Evolutionary conservation across 108 stramenopile species (phyloP), one percentile per base, ranked within the genome.

Genomic region (Skeletonema costatum): DNA sequence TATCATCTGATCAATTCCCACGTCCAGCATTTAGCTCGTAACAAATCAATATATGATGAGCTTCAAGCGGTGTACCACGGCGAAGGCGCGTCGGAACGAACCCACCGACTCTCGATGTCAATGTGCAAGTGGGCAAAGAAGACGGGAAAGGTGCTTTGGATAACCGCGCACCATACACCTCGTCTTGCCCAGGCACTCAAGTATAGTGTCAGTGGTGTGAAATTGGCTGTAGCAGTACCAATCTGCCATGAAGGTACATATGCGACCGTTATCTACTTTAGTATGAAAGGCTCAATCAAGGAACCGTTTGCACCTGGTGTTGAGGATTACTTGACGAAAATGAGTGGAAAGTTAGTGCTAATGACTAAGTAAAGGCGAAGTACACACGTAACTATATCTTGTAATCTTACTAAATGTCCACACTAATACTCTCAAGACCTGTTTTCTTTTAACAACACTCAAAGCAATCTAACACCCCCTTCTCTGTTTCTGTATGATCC

Each of bases 401-500:
- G 5, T 35, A 35, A 5, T 35, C 4, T 1, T 35, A 35, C 33
- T 46, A 46, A 50, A 50, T 12, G 48, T 50, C n/a, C 4, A 19
- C 3, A 50, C 3, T 19, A 17, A 0, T 16, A 46, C 44, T 46
- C 10, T 11, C 7, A 11, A 41, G 25, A 25, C 25, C 25, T 25
- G 25, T 44, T 46, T 16, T n/a, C 44, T 25, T 25, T 25, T 56
- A 25, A 25, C 73, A 74, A 32, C 73, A 74, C 35, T 41, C 11
- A 30, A 74, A 67, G 30, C 73, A 74, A 67, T 66, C 65, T 32
- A 74, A 68, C 14, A 66, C 30, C 9, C 41, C 65, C 16, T 29
- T 66, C 39, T 21, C 14, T 36, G 41, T 9, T 46, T 30, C 19
- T 38, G 44, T 41, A 5, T 56, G 21, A 56, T 56, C 53, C 25